Evolutionary conservation across 2,329 filamentous ascomycete genomes (phyloP).

Genomic region (Albifimbria verrucaria): DNA sequence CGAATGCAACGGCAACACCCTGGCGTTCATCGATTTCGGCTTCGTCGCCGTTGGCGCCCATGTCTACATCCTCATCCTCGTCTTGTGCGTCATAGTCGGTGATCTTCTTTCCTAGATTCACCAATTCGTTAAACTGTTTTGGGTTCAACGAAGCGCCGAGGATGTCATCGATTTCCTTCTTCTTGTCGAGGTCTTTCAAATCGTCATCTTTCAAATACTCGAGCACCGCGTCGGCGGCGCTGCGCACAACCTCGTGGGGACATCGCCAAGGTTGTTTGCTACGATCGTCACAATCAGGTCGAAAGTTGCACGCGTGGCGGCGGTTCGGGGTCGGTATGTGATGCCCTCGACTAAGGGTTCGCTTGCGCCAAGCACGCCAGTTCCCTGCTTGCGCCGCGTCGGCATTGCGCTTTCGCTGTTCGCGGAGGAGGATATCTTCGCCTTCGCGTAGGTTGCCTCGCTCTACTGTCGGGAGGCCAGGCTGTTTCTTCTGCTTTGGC

Average conservation of each 20-base stretch:
- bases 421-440: constrained; percentile 75
- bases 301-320: constrained; percentile 87
- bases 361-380: constrained; percentile 75
- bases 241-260: constrained; percentile 89
- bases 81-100: constrained; percentile 97
- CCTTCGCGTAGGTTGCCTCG: constrained; percentile 75
- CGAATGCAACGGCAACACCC: constrained; percentile 96
- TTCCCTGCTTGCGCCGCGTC: constrained; percentile 65
- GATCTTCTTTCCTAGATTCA: constrained; percentile 97
- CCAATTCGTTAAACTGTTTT: constrained; percentile 94
- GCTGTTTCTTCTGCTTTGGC: constrained; percentile 76
- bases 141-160: constrained; percentile 76
- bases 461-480: constrained; percentile 66
- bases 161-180: constrained; percentile 94
- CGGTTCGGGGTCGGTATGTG: constrained; percentile 85
- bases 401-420: constrained; percentile 83
- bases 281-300: constrained; percentile 92
- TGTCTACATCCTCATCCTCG: constrained; percentile 83
- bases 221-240: constrained; percentile 86
- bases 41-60: constrained; percentile 60
- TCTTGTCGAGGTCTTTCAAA: constrained; percentile 96
- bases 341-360: constrained; percentile 90
- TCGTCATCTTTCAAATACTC: constrained; percentile 94
- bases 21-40: constrained; percentile 90
- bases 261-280: constrained; percentile 83